Base-by-base conservation (phyloP, 441 rosid genomes). In the Populus hybrid region DNA sequence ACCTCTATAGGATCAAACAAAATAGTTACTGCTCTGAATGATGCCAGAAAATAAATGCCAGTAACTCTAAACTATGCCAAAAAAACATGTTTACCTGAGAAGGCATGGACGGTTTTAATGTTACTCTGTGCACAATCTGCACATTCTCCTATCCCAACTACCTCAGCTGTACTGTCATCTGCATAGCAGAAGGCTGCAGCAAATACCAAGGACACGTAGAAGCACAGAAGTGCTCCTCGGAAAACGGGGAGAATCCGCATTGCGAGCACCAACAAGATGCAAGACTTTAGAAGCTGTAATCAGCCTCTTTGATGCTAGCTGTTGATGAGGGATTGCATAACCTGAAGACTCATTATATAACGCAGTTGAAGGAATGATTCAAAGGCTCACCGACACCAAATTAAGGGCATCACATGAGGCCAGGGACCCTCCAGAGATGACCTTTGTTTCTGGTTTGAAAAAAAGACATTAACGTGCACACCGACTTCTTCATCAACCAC, bases 141-240 rank as follows among this genome's bases (percentile, higher is more conserved):
- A 83, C 95, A 89, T 81, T 89, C 90, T 53, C 87, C 91, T 3
- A 23, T n/a, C 5, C 92, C 95, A 34, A 87, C 86, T 0, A 89
- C 89, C 83, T 84, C 89, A 16, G 83, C 83, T 19, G 34, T 70
- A 28, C 70, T 76, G 23, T 72, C 79, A 32, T 76, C 80, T 7
- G 82, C 91, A 78, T 77, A 34, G 75, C 90, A 86, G 78, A 79
- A 73, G 8, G 71, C 74, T 9, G 79, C 72, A 11, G 79, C 75
- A 53, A 80, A 76, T 35, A 87, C 42, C 14, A 87, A 77, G 32
- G 74, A 75, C 11, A 83, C 64, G 70, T 78, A 78, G 83, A 87
- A 83, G 87, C 90, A 89, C 76, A 83, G 35, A 61, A 85, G 81
- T 69, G 86, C 84, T 69, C 88, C 88, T 67, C 79, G 80, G 71